Evolutionary conservation across 805 yeast genomes (phyloP), one percentile per base, ranked within the genome.

Genomic region (Yarrowia keelungensis): DNA sequence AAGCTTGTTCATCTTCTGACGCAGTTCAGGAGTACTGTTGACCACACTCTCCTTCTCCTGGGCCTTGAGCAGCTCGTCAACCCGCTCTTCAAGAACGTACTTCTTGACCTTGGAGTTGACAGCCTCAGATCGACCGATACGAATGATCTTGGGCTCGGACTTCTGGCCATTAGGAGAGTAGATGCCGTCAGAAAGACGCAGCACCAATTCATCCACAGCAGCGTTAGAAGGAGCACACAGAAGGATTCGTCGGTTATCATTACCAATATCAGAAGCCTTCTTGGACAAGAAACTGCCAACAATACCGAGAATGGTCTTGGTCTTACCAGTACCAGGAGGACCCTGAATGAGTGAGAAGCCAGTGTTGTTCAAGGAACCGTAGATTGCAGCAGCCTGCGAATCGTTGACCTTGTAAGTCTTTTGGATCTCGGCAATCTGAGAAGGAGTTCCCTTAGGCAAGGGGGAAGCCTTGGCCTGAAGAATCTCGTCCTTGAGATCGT

Each of bases 321-420:
- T 96, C 77, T 95, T 95, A 81, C 99, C 99, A 0, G 98, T 94
- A 78, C 99, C 99, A 0, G 99, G 99, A 0, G 99, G 99, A 69
- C 98, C 99, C 79, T 95, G 99, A 77, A 95, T 93, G 67, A 95
- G 81, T 0, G 96, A 88, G 75, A 95, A 92, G 0, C 99, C 99
- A 1, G 82, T 81, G 9, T 84, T 81, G 32, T 81, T 77, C 39
- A 87, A 85, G 0, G 97, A 85, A 1, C 92, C 91, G 12, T 88
- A 82, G 69, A 95, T 91, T 0, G 99, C 99, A 39, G 79, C 82
- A 0, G 98, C 98, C 78, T 95, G 99, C 0, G 99, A 94, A 36
- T 84, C 83, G 78, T 96, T 95, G 45, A 93, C 89, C 10, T 81
- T 75, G 5, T 74, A 73, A 69, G 84, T 84, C 67, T 89, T 82